Percentiles rank a stretch among this genome's conserved stretches.
These are phyloP conservation scores for Sherardia arvensis DNA, from an alignment of 257 asterid species.

Conservation along the genomic window DNA sequence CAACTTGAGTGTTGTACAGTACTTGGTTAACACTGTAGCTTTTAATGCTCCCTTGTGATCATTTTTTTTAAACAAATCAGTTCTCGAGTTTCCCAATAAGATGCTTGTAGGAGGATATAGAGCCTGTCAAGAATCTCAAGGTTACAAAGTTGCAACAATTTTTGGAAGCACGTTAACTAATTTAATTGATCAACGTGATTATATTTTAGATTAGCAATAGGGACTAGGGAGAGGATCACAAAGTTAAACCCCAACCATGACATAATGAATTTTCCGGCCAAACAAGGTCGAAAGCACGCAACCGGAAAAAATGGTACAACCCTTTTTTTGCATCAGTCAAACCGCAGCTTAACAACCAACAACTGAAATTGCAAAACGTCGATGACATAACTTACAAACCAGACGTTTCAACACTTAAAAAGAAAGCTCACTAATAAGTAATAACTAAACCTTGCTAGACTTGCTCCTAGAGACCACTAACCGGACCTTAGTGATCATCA, in stretches of 20 bases:
- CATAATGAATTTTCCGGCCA: not conserved
- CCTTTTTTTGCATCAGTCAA: not conserved
- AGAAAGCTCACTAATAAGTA: not conserved
- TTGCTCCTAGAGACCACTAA: slow-evolving; percentile 8
- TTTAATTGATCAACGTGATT: not conserved
- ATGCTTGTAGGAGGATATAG: not conserved
- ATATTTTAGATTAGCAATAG: no score
- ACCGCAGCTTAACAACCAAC: not conserved
- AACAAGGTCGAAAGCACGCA: not conserved
- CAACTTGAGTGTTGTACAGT: not conserved
- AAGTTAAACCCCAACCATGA: no score
- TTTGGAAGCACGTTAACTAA: not conserved
- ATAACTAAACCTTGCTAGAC: slow-evolving; percentile 2
- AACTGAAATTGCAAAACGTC: not conserved
- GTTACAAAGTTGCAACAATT: not conserved
- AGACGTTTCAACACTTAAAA: not conserved
- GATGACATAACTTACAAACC: not conserved
- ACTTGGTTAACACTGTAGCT: not conserved
- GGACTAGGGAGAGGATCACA: no score
- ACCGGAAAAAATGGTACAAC: not conserved
- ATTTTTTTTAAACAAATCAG: not conserved
- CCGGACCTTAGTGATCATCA: slow-evolving; percentile 45
- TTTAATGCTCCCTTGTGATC: not conserved
- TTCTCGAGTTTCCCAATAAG: not conserved
- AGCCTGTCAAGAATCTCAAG: not conserved